Conservation (phyloP, 179 eudicot genomes). For the Silene noctiflora region DNA sequence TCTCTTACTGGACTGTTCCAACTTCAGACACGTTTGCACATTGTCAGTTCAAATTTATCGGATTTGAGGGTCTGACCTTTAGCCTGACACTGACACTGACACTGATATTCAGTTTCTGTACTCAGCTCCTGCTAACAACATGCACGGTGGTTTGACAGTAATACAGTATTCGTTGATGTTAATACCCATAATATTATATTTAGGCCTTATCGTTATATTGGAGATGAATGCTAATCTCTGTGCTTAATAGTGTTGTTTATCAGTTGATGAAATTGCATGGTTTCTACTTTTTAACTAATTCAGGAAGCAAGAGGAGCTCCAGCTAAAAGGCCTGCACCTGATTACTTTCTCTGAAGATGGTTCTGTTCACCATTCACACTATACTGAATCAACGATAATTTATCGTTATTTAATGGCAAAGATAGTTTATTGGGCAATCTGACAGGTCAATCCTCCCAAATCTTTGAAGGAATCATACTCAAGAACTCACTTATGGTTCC, state of each 20-base stretch:
- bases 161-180: no score
- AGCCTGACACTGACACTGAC: background rate
- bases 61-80: background rate
- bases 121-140: background rate
- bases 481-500: background rate
- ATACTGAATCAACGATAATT: constrained; percentile 13
- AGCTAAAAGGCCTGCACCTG: constrained; percentile 81
- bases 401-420: constrained; percentile 12
- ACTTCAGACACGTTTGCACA: no score
- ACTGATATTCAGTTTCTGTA: background rate
- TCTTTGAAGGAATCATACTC: constrained; percentile 12
- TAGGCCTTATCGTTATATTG: no score
- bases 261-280: constrained; percentile 1
- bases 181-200: no score
- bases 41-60: background rate
- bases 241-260: background rate
- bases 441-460: background rate
- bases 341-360: constrained; percentile 71
- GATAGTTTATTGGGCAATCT: constrained; percentile 10
- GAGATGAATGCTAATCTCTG: no score
- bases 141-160: no score
- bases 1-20: no score
- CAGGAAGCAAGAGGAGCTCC: constrained; percentile 98
- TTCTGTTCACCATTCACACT: constrained; percentile 11
- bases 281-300: constrained; percentile 7